Percentiles rank a stretch among this genome's conserved stretches.
These are phyloP conservation scores for Plasmodium gaboni DNA, from an alignment of 169 alveolate species.

Conservation along the genomic window DNA sequence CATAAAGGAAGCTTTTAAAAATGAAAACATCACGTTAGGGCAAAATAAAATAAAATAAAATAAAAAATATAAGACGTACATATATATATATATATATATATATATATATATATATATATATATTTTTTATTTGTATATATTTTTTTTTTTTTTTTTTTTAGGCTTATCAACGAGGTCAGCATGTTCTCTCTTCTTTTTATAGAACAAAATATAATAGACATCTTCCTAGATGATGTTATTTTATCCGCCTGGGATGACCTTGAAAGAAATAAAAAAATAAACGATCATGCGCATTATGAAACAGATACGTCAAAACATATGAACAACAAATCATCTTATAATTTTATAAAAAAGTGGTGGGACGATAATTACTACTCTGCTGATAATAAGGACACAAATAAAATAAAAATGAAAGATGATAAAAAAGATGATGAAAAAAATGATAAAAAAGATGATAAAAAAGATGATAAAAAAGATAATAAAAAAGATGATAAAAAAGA, in stretches of 20 bases:
- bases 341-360: conserved; percentile 26
- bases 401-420: not conserved
- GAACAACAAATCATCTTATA: not conserved
- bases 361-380: not conserved
- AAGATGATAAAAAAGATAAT: not conserved
- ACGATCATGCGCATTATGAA: not conserved
- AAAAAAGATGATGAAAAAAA: not conserved
- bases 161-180: conserved; percentile 24
- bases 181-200: conserved; percentile 20
- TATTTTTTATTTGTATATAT: not conserved
- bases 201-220: not conserved
- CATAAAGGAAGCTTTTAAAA: conserved; percentile 29
- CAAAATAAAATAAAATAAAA: no score
- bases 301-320: no score
- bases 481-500: not conserved
- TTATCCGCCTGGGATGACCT: not conserved
- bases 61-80: not conserved
- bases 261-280: not conserved
- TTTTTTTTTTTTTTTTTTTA: not conserved
- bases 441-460: not conserved
- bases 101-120: not conserved
- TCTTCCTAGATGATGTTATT: conserved; percentile 14
- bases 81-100: not conserved
- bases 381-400: conserved; percentile 9
- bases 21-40: conserved; percentile 13